Conservation (phyloP, 495 filamentous ascomycete genomes). For the Parathielavia hyrcaniae region DNA sequence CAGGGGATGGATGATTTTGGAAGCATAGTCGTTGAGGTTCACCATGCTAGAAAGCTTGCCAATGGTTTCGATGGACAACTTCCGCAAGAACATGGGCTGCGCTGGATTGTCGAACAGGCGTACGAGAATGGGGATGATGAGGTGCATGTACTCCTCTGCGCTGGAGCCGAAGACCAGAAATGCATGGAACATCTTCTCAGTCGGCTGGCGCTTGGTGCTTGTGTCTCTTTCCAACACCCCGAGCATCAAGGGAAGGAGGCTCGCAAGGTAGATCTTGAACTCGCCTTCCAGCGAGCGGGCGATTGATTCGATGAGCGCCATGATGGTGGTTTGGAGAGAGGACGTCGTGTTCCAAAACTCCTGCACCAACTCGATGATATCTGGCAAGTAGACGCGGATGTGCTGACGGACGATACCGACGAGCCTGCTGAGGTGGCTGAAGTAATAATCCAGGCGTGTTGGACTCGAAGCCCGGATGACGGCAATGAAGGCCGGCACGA, state of each 20-base stretch:
- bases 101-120: slow-evolving; percentile 79
- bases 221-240: slow-evolving; percentile 81
- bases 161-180: slow-evolving; percentile 96
- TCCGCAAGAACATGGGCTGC: slow-evolving; percentile 69
- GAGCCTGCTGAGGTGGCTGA: slow-evolving; percentile 87
- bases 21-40: slow-evolving; percentile 94
- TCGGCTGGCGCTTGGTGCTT: slow-evolving; percentile 64
- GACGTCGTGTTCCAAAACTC: slow-evolving; percentile 76
- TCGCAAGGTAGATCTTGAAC: slow-evolving; percentile 90
- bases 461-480: slow-evolving; percentile 73
- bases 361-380: slow-evolving; percentile 74
- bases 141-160: slow-evolving; percentile 96
- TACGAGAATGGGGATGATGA: slow-evolving; percentile 95
- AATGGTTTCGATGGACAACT: slow-evolving; percentile 87
- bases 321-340: slow-evolving; percentile 79
- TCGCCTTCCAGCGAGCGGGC: slow-evolving; percentile 91
- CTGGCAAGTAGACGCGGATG: slow-evolving; percentile 78
- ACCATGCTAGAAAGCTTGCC: slow-evolving; percentile 93
- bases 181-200: slow-evolving; percentile 86
- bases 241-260: slow-evolving; percentile 85
- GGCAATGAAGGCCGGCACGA: slow-evolving; percentile 84
- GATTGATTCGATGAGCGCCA: slow-evolving; percentile 86
- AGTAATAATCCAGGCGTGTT: slow-evolving; percentile 82
- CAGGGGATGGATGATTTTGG: slow-evolving; percentile 87
- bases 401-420: slow-evolving; percentile 95